phyloP scores from a whole-genome alignment of 176 grass and related monocot genomes.

The Echinochloa phyllopogon region DNA sequence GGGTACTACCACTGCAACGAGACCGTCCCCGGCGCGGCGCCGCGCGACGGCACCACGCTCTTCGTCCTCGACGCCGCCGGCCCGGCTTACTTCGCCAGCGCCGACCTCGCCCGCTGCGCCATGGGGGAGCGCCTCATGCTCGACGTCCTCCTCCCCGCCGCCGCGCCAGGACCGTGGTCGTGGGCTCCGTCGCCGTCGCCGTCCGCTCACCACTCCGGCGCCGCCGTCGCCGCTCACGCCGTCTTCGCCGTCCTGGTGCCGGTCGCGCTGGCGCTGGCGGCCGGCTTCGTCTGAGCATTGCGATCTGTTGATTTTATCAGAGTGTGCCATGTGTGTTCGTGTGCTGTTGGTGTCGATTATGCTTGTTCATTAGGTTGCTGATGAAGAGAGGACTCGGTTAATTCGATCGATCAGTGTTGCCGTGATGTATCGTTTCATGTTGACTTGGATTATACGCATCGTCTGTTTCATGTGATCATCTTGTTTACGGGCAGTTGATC shows the following conservation, averaged over 20 bases:
- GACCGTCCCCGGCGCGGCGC: slow-evolving; percentile 13
- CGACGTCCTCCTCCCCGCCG: slow-evolving; percentile 21
- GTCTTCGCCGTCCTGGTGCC: not conserved
- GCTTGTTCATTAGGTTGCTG: not conserved
- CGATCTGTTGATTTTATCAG: not conserved
- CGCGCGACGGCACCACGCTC: slow-evolving; percentile 56
- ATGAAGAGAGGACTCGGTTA: no score
- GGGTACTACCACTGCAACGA: slow-evolving; percentile 93
- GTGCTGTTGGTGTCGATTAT: not conserved
- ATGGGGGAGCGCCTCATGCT: slow-evolving; percentile 70
- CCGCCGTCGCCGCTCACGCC: not conserved
- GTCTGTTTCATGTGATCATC: not conserved
- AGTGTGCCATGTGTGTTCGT: not conserved
- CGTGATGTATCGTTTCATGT: no score
- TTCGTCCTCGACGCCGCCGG: slow-evolving; percentile 59
- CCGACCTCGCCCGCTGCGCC: slow-evolving; percentile 59
- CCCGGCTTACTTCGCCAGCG: slow-evolving; percentile 70
- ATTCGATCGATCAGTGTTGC: no score
- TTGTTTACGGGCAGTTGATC: no score
- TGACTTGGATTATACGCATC: not conserved
- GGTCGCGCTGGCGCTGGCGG: not conserved
- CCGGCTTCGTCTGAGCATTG: not conserved
- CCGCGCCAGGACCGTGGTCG: not conserved
- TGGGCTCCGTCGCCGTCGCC: not conserved
- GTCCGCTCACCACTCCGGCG: not conserved